Evolutionary conservation across 2,329 filamentous ascomycete genomes (phyloP).

Genomic region (Scortechinia acanthostroma): DNA sequence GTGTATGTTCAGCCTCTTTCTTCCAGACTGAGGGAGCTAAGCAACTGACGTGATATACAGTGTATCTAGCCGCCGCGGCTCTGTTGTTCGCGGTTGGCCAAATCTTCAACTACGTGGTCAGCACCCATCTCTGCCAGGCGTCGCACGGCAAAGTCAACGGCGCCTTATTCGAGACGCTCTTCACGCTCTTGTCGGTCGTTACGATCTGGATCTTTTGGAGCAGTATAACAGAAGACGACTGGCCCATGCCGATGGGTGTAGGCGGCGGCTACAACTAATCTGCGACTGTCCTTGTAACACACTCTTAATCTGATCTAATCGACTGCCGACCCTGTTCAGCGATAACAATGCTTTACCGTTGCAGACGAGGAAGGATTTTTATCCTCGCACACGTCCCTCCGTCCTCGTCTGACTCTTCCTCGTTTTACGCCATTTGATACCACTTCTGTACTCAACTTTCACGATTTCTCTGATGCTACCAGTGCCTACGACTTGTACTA

Average conservation of each 20-base stretch:
- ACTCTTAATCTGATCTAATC: too few species aligned
- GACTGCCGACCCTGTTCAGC: too few species aligned
- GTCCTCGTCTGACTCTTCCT: too few species aligned
- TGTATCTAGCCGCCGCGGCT: constrained; percentile 69
- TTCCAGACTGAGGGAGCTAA: too few species aligned
- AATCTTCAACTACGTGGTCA: constrained; percentile 92
- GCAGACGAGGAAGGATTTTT: too few species aligned
- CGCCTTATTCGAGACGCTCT: constrained; percentile 83
- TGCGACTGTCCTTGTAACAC: too few species aligned
- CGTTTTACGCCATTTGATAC: too few species aligned
- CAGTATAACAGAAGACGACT: constrained; percentile 97
- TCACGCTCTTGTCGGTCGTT: constrained; percentile 78
- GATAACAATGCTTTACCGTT: too few species aligned
- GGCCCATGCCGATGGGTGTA: constrained; percentile 57
- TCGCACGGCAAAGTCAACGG: constrained; percentile 84
- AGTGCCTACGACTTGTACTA: too few species aligned
- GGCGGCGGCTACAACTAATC: neutral
- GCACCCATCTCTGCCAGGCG: constrained; percentile 80
- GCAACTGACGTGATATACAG: constrained; percentile 1
- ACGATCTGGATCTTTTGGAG: constrained; percentile 95
- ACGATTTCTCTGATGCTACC: too few species aligned
- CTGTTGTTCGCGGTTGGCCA: constrained; percentile 86
- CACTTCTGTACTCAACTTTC: too few species aligned
- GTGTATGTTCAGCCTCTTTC: constrained; percentile 24
- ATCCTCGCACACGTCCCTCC: too few species aligned